Evolutionary conservation across 1,284 basidiomycete species (phyloP).

Genomic region (Trametes sp.): DNA sequence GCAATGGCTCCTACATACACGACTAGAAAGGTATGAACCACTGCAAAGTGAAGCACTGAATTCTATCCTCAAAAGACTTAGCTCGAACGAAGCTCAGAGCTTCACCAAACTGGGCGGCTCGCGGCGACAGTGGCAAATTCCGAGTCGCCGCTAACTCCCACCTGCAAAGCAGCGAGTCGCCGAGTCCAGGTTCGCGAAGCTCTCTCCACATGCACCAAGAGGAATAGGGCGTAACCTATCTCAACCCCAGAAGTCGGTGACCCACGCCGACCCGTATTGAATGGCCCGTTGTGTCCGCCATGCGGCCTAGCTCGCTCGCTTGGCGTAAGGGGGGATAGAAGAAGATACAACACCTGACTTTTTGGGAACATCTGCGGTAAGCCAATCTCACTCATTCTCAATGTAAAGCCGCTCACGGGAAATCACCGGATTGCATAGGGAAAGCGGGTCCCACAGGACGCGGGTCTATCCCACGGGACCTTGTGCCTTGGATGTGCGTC

Average conservation of each 20-base stretch:
- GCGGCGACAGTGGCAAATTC: too few relatives aligned
- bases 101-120: too few relatives aligned
- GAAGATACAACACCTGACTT: slow-evolving; percentile 12
- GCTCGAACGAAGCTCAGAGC: too few relatives aligned
- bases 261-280: not conserved
- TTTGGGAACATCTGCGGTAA: slow-evolving; percentile 16
- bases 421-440: slow-evolving; percentile 8
- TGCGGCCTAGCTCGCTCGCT: not conserved
- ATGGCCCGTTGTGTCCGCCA: not conserved
- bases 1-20: too few relatives aligned
- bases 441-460: not conserved
- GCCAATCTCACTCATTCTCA: slow-evolving; percentile 6
- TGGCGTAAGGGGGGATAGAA: slow-evolving; percentile 7
- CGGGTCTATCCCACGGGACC: slow-evolving; percentile 2
- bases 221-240: too few relatives aligned
- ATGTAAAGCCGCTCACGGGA: slow-evolving; percentile 5
- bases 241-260: slow-evolving; percentile 1
- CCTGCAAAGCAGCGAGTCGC: too few relatives aligned
- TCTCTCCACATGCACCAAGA: not conserved
- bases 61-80: too few relatives aligned
- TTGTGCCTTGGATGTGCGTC: slow-evolving; percentile 17
- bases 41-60: too few relatives aligned
- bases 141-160: too few relatives aligned
- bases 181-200: too few relatives aligned
- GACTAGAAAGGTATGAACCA: too few relatives aligned